Conservation (phyloP, 1,284 basidiomycete species). For the Amylostereum chailletii region DNA sequence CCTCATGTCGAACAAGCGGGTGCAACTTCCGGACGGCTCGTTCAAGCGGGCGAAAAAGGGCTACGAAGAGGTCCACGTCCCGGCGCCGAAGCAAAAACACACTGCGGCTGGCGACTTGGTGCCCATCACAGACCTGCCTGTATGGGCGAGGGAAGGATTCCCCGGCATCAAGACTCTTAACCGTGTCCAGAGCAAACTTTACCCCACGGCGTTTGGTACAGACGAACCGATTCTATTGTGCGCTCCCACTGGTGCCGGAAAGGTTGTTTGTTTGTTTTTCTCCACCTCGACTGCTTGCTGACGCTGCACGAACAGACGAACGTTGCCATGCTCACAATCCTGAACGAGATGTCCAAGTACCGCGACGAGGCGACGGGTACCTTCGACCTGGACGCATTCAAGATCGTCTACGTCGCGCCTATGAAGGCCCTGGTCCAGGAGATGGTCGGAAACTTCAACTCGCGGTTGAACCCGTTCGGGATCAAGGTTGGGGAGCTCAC, state of each 20-base stretch:
- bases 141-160: slow-evolving; percentile 81
- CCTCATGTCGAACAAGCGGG: slow-evolving; percentile 98
- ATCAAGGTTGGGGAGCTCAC: slow-evolving; percentile 94
- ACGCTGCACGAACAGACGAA: slow-evolving; percentile 64
- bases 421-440: slow-evolving; percentile 99
- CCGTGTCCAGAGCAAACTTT: slow-evolving; percentile 90
- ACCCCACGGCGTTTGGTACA: slow-evolving; percentile 87
- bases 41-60: slow-evolving; percentile 97
- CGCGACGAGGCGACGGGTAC: slow-evolving; percentile 75
- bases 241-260: slow-evolving; percentile 98
- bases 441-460: slow-evolving; percentile 89
- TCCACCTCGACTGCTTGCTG: slow-evolving; percentile 6
- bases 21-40: slow-evolving; percentile 93
- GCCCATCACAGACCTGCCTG: slow-evolving; percentile 67
- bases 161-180: slow-evolving; percentile 76
- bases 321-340: slow-evolving; percentile 91
- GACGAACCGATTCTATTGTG: slow-evolving; percentile 95
- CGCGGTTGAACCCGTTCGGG: slow-evolving; percentile 77
- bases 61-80: slow-evolving; percentile 98
- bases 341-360: slow-evolving; percentile 82
- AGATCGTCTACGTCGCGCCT: slow-evolving; percentile 96
- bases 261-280: slow-evolving; percentile 43
- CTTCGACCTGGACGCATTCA: slow-evolving; percentile 91
- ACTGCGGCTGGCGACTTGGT: slow-evolving; percentile 67
- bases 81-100: slow-evolving; percentile 81